Base-by-base conservation (phyloP, 768 basidiomycete genomes). In the Termitomyces sp. region DNA sequence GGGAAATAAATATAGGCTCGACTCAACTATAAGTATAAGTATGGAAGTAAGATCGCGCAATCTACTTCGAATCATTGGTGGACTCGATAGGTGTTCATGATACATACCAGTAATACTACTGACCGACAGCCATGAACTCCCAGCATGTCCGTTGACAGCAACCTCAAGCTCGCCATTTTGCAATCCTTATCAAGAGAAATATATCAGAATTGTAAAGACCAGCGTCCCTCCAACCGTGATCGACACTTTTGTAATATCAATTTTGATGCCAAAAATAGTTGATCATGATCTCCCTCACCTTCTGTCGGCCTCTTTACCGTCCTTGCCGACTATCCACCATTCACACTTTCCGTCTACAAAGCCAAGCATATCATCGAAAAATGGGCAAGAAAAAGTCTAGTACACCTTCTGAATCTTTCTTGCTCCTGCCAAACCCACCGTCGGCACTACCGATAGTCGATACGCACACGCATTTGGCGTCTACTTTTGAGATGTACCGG, bases 381-480 rank as follows among this genome's bases (percentile, higher is more conserved):
- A 77, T 76, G 75, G 73, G 65, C 50, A 76, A 75, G 60, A 75
- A 75, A 57, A 73, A 70, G 53, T 71, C 73, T 7, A 69, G 68
- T 22, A 73, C 71, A 0, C 75, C 73, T 2, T 59, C 68, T 10
- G 76, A 77, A 62, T 65, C 70, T 33, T 62, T 70, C 49, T 70
- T 79, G 5, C 62, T 78, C 15, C 66, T 78, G 7, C 77, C 79
- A 15, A 59, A 68, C 22, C 69, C 68, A 15, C 74, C 73, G 3
- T 69, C 75, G 2, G 51, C 68, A 1, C 55, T 70, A 5, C 65
- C 74, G 5, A 82, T 94, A 63, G 76, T 93, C 18, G 92, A 94
- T 72, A 94, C 92, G 0, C 92, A 94, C 72, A 91, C 90, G 0
- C 92, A 94, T 64, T 73, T 94, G n/a, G 76, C 86, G 9, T 82